Evolutionary conservation across 139 green algal genomes (phyloP), one percentile per base, ranked within the genome.

Genomic region (Diplosphaera chodatii): DNA sequence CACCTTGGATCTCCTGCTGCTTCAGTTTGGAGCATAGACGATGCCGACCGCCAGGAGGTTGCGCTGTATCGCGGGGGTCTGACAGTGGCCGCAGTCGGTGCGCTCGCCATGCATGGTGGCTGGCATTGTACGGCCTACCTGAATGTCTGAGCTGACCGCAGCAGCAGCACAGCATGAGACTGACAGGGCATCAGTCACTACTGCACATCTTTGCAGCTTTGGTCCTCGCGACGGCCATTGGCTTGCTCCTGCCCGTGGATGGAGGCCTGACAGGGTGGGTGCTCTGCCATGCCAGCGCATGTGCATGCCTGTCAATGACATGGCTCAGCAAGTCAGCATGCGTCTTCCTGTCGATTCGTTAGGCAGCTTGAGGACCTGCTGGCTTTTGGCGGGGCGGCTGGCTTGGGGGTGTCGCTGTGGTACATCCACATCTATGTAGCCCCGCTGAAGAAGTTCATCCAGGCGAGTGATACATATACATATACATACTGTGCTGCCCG

Each of bases 401-500:
- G 80, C 20, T 69, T 98, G 31, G 93, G 88, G 1, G 63, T 84
- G 2, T 91, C 89, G 15, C 74, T 97, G 31, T 32, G 83, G 13
- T 82, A 95, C 2, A 93, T 98, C 30, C 93, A 98, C 81, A 95
- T 98, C 64, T 98, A 98, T 76, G 75, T 96, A 0, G 80, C 81
- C 0, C 75, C 82, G 0, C 69, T 98, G 4, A 98, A 97, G 78
- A 71, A 74, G 0, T 76, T 85, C 13, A 63, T 97, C 31, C 89
- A 96, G 77, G 80, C 64, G 48, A 59, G n/a, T n/a, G n/a, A n/a
- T n/a, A n/a, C n/a, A n/a, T n/a, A n/a, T n/a, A n/a, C n/a, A n/a
- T n/a, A n/a, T n/a, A n/a, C n/a, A n/a, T n/a, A n/a, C n/a, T n/a
- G n/a, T n/a, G n/a, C n/a, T n/a, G n/a, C n/a, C n/a, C n/a, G n/a